Base-by-base conservation (phyloP, 257 asterid species). In the Schizonepeta tenuifolia region DNA sequence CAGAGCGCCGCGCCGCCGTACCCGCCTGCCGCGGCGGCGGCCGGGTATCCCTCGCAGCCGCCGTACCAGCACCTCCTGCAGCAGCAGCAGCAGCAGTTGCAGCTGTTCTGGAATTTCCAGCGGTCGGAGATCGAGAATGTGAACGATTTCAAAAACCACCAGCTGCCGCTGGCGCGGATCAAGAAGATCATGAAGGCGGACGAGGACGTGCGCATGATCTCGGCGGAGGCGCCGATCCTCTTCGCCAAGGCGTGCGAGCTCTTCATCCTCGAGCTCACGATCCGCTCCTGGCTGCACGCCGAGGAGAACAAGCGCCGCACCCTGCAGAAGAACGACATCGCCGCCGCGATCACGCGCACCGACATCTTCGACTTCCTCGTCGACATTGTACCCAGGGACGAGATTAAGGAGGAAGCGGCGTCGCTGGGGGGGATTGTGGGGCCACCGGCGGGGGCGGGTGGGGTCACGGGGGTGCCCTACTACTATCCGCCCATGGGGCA, bases 111-210 rank as follows among this genome's bases (percentile, higher is more conserved):
- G 98, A 80, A 63, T 9, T 86, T 78, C 66, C 98, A 87, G 50
- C 87, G 92, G 35, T 86, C 82, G 47, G 98, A 90, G 49, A 92
- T 92, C 78, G 94, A 92, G 28, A 88, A 85, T 67, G 94, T 83
- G 78, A 90, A 85, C 80, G 96, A 90, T 83, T 92, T 92, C 82
- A 92, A 90, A 72, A 92, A 92, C 84, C 98, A 92, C 57, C 94
- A 90, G 67, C 88, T 92, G 15, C 98, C 98, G 1, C 75, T 92
- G 33, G 98, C 98, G 44, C 87, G 98, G 66, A 92, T 92, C 81
- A 92, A 92, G 86, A 92, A 92, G 86, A 92, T 92, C 80, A 92
- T 92, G 98, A 92, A 90, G 75, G 96, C 98, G 8, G 98, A 92
- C 49, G 98, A 92, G 61, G 98, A 92, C 67, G 98, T 92, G 60